These are phyloP conservation scores for Sinapis alba DNA, from an alignment of 441 rosid species.

Conservation along the genomic window DNA sequence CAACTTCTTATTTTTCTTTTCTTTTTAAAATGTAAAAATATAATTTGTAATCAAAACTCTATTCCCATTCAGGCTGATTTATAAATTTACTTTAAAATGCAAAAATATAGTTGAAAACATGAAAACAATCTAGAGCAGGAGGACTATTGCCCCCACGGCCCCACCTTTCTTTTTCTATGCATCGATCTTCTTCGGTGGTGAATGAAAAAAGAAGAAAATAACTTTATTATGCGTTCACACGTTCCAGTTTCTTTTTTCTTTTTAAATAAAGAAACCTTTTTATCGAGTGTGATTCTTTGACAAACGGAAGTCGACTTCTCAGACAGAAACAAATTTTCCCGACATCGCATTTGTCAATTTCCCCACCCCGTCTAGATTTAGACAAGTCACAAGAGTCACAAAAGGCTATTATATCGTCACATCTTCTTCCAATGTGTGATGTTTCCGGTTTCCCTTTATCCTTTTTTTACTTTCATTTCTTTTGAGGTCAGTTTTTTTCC, in stretches of 20 bases:
- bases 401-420: conserved; percentile 1
- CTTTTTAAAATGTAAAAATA: not conserved
- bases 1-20: not conserved
- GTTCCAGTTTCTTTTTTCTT: not conserved
- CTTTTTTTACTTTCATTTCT: conserved; percentile 33
- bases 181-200: not conserved
- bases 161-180: not conserved
- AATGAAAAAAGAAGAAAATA: not conserved
- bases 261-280: not conserved
- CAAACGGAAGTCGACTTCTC: conserved; percentile 32
- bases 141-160: not conserved
- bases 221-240: conserved; percentile 19
- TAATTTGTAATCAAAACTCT: too few relatives aligned
- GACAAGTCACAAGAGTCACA: conserved; percentile 47
- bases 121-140: too few relatives aligned
- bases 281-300: conserved; percentile 37
- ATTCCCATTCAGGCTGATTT: too few relatives aligned
- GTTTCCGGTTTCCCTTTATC: conserved; percentile 49
- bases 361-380: not conserved
- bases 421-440: conserved; percentile 54
- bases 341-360: conserved; percentile 27
- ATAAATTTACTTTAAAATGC: too few relatives aligned
- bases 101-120: not conserved
- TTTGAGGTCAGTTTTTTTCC: conserved; percentile 25
- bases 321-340: conserved; percentile 28